These are phyloP conservation scores for Diutina catenulata DNA, from an alignment of 1,139 yeast species.

Conservation along the genomic window DNA sequence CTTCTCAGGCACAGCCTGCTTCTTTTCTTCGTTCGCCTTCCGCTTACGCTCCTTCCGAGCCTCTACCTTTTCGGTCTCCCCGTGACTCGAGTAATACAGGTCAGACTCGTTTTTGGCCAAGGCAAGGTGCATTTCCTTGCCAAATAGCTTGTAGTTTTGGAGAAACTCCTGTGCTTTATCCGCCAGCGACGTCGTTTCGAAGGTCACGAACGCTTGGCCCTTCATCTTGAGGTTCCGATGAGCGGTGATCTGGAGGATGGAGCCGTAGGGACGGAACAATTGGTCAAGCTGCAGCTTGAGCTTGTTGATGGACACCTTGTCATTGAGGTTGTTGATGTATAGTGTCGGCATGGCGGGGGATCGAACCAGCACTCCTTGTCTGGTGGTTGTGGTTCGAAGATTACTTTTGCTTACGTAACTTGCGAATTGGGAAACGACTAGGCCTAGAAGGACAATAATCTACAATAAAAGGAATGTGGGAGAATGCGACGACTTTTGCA, in stretches of 20 bases:
- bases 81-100: constrained; percentile 10
- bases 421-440: too few relatives aligned
- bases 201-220: constrained; percentile 84
- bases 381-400: too few relatives aligned
- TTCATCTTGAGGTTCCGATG: constrained; percentile 51
- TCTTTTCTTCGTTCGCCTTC: constrained; percentile 15
- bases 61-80: constrained; percentile 10
- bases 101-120: constrained; percentile 41
- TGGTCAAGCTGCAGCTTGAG: constrained; percentile 32
- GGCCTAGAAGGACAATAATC: too few relatives aligned
- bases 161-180: constrained; percentile 33
- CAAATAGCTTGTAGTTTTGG: constrained; percentile 36
- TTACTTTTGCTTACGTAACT: too few relatives aligned
- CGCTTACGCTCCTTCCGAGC: constrained; percentile 9
- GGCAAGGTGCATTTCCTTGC: constrained; percentile 37
- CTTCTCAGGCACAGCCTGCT: constrained; percentile 11
- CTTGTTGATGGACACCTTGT: constrained; percentile 44
- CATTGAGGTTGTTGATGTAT: constrained; percentile 63
- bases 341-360: constrained; percentile 21
- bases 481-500: too few relatives aligned
- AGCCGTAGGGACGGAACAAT: constrained; percentile 36
- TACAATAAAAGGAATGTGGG: too few relatives aligned
- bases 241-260: constrained; percentile 43
- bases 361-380: too few relatives aligned
- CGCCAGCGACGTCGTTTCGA: constrained; percentile 33